Evolutionary conservation across 768 basidiomycete species (phyloP).

Genomic region (Vararia minispora): DNA sequence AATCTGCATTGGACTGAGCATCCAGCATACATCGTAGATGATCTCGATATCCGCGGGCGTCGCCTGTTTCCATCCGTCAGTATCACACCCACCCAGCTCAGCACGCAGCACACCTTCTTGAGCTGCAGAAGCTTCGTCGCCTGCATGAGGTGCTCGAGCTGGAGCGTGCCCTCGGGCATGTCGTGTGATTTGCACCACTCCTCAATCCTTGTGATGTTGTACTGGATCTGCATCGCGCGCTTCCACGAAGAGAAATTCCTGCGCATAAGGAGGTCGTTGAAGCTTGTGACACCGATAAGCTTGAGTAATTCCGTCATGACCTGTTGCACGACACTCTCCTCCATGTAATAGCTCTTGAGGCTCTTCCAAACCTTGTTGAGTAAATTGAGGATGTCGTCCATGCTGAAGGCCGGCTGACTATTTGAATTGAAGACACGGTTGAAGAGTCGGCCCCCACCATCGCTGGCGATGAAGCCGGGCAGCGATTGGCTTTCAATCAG

Average conservation of each 20-base stretch:
- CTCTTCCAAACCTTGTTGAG: constrained; percentile 98
- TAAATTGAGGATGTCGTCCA: constrained; percentile 96
- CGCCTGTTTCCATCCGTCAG: constrained; percentile 38
- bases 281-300: constrained; percentile 91
- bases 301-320: constrained; percentile 91
- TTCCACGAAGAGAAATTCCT: constrained; percentile 99
- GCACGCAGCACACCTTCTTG: constrained; percentile 63
- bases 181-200: constrained; percentile 99
- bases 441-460: constrained; percentile 88
- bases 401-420: constrained; percentile 82
- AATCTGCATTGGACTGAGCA: constrained; percentile 98
- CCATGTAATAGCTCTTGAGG: constrained; percentile 97
- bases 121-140: constrained; percentile 96
- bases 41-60: constrained; percentile 95
- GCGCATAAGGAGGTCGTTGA: constrained; percentile 97
- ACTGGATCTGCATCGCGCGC: constrained; percentile 99
- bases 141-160: constrained; percentile 98
- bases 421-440: constrained; percentile 84
- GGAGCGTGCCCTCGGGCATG: constrained; percentile 97
- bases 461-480: constrained; percentile 94
- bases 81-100: not conserved
- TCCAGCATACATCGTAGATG: constrained; percentile 99
- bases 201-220: constrained; percentile 94
- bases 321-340: constrained; percentile 93
- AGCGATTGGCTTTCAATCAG: constrained; percentile 95